Conservation (phyloP, 2,329 filamentous ascomycete species). For the Falciphora oryzae region DNA sequence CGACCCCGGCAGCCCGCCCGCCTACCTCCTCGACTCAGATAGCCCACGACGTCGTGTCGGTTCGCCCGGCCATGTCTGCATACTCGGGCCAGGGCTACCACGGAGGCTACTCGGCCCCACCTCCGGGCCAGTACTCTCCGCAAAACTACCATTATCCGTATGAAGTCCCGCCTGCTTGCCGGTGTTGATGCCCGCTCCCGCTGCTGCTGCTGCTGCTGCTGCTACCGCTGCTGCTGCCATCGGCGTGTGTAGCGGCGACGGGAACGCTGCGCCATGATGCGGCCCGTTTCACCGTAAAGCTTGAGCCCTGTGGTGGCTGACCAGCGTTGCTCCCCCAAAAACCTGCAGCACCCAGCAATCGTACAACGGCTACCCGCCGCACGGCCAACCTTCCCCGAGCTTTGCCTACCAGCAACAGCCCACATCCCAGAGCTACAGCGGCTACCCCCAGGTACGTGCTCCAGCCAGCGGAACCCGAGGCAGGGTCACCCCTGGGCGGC, state of each 20-base stretch:
- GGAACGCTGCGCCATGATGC: not conserved
- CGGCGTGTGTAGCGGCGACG: not conserved
- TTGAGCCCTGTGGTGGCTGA: not conserved
- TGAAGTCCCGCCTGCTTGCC: not conserved
- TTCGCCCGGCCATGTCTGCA: constrained; percentile 13
- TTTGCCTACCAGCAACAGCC: constrained; percentile 41
- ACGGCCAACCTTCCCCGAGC: constrained; percentile 19
- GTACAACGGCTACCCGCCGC: constrained; percentile 45
- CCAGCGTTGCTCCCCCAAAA: constrained; percentile 7
- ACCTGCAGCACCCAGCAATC: constrained; percentile 26
- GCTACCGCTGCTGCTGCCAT: constrained; percentile 1
- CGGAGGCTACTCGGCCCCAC: constrained; percentile 13
- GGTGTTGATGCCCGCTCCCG: not conserved
- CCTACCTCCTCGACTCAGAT: no score
- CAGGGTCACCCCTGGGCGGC: not conserved
- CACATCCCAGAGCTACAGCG: constrained; percentile 41
- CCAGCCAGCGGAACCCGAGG: constrained; percentile 4
- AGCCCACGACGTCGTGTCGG: not conserved
- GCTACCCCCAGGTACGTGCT: constrained; percentile 34
- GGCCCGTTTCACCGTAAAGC: not conserved
- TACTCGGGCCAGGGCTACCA: constrained; percentile 15
- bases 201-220: not conserved
- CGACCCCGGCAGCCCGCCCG: not conserved
- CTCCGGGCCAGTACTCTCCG: constrained; percentile 12
- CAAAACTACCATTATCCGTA: constrained; percentile 13